Evolutionary conservation across 257 asterid species (phyloP).

Genomic region (Primulina huaijiensis): DNA sequence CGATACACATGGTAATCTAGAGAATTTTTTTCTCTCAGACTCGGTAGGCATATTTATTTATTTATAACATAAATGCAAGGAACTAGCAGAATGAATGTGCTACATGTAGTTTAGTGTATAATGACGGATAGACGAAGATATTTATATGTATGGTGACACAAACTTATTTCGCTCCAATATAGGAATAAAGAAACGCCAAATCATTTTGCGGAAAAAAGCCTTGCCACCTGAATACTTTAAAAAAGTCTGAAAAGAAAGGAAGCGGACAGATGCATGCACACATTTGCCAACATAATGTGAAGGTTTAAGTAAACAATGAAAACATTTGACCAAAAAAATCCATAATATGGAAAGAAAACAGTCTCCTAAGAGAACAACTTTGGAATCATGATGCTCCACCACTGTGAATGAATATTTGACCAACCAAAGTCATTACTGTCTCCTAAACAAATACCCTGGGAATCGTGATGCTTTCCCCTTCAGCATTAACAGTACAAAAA

Average conservation of each 20-base stretch:
- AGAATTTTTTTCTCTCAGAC: background rate
- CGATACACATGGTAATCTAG: constrained; percentile 2
- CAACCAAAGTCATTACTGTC: constrained; percentile 12
- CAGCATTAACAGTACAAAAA: background rate
- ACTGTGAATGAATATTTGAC: background rate
- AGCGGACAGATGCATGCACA: background rate
- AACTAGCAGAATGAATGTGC: constrained; percentile 10
- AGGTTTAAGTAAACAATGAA: background rate
- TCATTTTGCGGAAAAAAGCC: background rate
- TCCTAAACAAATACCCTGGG: background rate
- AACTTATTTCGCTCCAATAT: background rate
- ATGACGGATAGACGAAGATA: background rate
- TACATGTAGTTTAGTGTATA: constrained; percentile 10
- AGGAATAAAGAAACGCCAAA: background rate
- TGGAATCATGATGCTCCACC: background rate
- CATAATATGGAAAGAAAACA: constrained; percentile 15
- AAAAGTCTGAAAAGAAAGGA: background rate
- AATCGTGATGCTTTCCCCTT: background rate
- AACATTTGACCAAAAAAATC: constrained; percentile 5
- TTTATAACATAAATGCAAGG: background rate
- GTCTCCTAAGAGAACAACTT: constrained; percentile 1
- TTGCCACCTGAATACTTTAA: background rate
- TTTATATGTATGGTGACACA: constrained; percentile 1
- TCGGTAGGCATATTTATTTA: constrained; percentile 5
- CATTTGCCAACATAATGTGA: constrained; percentile 9